Base-by-base conservation (phyloP, 768 basidiomycete species). In the Tulasnella sp. region DNA sequence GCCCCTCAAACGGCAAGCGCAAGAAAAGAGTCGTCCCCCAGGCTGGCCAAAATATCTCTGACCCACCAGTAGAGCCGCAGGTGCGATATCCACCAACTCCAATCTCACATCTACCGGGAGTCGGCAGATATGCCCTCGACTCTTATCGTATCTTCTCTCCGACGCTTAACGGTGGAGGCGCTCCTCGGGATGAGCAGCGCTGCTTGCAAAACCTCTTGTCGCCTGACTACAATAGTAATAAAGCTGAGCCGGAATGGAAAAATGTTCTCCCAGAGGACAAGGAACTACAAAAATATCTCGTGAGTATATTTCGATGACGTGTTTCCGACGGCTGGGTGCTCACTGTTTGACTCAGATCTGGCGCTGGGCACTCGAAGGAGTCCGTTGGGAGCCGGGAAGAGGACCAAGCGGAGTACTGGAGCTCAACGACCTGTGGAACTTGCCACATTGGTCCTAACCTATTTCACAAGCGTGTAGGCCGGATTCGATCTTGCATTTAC, bases 101-200 rank as follows among this genome's bases (percentile, higher is more conserved):
- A 16, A 84, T 90, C 75, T 88, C 89, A 55, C 87, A 90, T 80
- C 86, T 90, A 37, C 89, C 91, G 0, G 92, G 92, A 0, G 86
- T 90, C 0, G 92, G 93, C 0, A 84, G 85, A 3, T 94, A 93
- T 79, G 93, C 93, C 0, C 86, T 92, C 0, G 92, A 93, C 82
- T 92, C 91, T 5, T 92, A 92, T 81, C 87, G 91, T 55, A 92
- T 93, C 26, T 93, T 92, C 83, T 92, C 80, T 37, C 78, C 81
- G 40, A 61, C 81, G 0, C 61, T 82, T 20, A 70, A 75, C 32
- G 83, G 83, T 3, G 69, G 79, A 5, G 83, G 83, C 0, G 83
- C 77, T 40, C 82, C 83, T 5, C 69, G 74, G 20, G 39, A 81
- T 1, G 83, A 83, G 61, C 72, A 10, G 1, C 75, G 67, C n/a